Conservation (phyloP, 2,329 filamentous ascomycete species). For the Penicillium sp. region DNA sequence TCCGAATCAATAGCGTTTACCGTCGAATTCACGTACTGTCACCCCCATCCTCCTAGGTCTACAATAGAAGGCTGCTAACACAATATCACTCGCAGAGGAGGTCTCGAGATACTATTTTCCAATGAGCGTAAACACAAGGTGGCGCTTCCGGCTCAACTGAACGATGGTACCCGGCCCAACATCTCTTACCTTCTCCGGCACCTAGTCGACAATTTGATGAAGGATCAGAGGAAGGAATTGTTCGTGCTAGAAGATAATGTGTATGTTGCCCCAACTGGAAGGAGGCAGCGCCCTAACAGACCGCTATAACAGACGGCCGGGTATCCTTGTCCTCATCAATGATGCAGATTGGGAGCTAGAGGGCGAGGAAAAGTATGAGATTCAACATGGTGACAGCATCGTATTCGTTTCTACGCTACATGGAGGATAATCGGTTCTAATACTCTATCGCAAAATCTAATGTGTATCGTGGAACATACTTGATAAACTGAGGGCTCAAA, state of each 20-base stretch:
- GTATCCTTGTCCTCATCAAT: constrained; percentile 95
- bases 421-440: constrained; percentile 66
- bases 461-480: neutral
- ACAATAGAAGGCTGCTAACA: neutral
- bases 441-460: constrained; percentile 1
- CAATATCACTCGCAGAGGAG: constrained; percentile 65
- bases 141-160: constrained; percentile 66
- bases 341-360: constrained; percentile 98
- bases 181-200: constrained; percentile 78
- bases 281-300: constrained; percentile 17
- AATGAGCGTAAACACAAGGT: constrained; percentile 77
- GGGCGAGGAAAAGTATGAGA: constrained; percentile 86
- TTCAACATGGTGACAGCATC: constrained; percentile 83
- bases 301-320: constrained; percentile 73
- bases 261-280: constrained; percentile 61
- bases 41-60: neutral
- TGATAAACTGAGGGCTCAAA: constrained; percentile 10
- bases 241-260: constrained; percentile 87
- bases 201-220: constrained; percentile 82
- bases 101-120: constrained; percentile 91
- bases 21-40: constrained; percentile 73
- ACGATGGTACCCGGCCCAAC: constrained; percentile 65
- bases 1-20: constrained; percentile 59
- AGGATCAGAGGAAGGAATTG: constrained; percentile 80
- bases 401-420: constrained; percentile 97